Evolutionary conservation across 192 early-diverging fungal species (phyloP), one percentile per base, ranked within the genome.

Genomic region (Coemansia sp.): DNA sequence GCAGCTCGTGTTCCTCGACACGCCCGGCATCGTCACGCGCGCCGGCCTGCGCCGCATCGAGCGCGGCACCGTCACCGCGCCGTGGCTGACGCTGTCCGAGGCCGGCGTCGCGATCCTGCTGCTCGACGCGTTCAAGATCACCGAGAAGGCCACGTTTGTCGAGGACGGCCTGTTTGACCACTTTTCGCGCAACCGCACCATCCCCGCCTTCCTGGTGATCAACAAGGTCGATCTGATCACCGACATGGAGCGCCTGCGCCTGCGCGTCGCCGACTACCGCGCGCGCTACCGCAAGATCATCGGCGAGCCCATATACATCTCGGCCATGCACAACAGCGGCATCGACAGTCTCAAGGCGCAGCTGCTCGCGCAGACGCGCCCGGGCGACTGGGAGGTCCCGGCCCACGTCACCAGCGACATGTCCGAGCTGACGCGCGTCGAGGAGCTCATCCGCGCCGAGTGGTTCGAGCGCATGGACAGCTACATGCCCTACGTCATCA

Each of bases 1-100:
- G 49, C 89, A 91, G 74, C 62, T 89, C 43, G 80, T 89, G 53
- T 70, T 80, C 21, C 62, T 80, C 23, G 77, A 80, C 48, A 80
- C 77, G 42, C 77, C 77, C 3, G 77, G 77, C 7, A 61, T 80
- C 22, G 77, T 80, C 24, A 65, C 59, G 33, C 67, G 64, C 47
- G 49, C 69, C 29, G 70, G 63, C 10, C 33, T 72, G 52, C 58
- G 60, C 27, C 65, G 69, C 21, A 71, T 80, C 1, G 38, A 58
- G 19, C 65, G 77, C 8, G 43, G 54, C 7, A 66, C 69, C 27
- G 67, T 80, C 22, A 80, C 70, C 1, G 52, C 77, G 55, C 67
- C 77, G 22, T 80, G 77, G 77, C 62, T 58, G 22, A 64, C 77
- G 38, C 59, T 80, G 50, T 33, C 49, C 38, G 71, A 73, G 38